Evolutionary conservation across 805 yeast genomes (phyloP).

Genomic region (Gaillardinia entomophila): DNA sequence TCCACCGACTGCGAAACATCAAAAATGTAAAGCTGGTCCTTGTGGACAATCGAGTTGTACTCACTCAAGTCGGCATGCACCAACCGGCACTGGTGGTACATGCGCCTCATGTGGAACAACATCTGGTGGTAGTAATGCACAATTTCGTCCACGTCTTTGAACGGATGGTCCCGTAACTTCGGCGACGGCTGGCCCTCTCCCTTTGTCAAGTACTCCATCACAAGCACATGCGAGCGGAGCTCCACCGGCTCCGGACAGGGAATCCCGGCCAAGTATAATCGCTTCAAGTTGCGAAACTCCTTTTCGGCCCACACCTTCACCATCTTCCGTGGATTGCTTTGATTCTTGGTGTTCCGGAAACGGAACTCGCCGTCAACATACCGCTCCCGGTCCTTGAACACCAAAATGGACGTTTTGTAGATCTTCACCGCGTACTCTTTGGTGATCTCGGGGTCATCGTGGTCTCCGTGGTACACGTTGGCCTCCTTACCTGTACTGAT

Average conservation of each 20-base stretch:
- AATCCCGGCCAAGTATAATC: slow-evolving; percentile 71
- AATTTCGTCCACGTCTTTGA: slow-evolving; percentile 60
- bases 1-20: slow-evolving; percentile 98
- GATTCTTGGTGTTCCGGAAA: slow-evolving; percentile 76
- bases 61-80: slow-evolving; percentile 97
- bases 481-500: slow-evolving; percentile 97
- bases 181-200: slow-evolving; percentile 92
- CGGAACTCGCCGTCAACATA: slow-evolving; percentile 96
- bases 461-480: slow-evolving; percentile 75
- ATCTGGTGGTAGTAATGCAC: slow-evolving; percentile 68
- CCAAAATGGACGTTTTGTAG: slow-evolving; percentile 91
- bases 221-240: slow-evolving; percentile 81
- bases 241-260: slow-evolving; percentile 94
- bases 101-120: slow-evolving; percentile 76
- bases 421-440: slow-evolving; percentile 84
- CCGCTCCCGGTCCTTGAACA: slow-evolving; percentile 94
- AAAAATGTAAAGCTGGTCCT: slow-evolving; percentile 72
- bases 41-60: slow-evolving; percentile 84
- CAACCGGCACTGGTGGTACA: slow-evolving; percentile 82
- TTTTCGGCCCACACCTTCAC: slow-evolving; percentile 98
- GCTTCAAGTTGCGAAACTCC: slow-evolving; percentile 86
- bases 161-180: slow-evolving; percentile 76
- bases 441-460: slow-evolving; percentile 45
- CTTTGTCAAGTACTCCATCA: slow-evolving; percentile 82
- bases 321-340: slow-evolving; percentile 95